Percentiles rank a stretch among this genome's conserved stretches.
Conservation (phyloP, 2,329 filamentous ascomycete species). For the Hirsutella rhossiliensis region DNA sequence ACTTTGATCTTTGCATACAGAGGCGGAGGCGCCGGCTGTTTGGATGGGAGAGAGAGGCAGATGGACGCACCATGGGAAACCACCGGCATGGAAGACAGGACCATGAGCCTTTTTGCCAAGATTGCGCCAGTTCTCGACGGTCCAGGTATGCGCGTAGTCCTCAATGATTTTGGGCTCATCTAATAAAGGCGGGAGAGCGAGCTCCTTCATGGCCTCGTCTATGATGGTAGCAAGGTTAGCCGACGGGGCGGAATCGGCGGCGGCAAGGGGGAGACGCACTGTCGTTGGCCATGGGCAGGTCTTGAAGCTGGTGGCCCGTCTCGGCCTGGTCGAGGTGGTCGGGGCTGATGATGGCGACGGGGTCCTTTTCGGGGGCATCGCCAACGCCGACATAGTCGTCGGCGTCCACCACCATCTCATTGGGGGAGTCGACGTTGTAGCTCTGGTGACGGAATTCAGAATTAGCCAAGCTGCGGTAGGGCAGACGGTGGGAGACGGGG, state of each 20-base stretch:
- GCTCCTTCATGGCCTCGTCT: conserved; percentile 79
- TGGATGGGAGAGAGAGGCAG: not conserved
- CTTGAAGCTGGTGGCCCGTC: conserved; percentile 30
- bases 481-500: conserved; percentile 9
- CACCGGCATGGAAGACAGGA: conserved; percentile 75
- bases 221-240: not conserved
- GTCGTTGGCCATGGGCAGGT: conserved; percentile 38
- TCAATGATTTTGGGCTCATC: conserved; percentile 72
- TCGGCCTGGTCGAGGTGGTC: conserved; percentile 35
- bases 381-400: conserved; percentile 41
- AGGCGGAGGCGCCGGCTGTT: no score
- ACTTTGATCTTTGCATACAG: no score
- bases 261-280: conserved; percentile 26
- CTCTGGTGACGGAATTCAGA: conserved; percentile 22
- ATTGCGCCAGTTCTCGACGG: conserved; percentile 70
- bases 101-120: conserved; percentile 75
- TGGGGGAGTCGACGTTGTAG: conserved; percentile 42
- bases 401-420: conserved; percentile 43
- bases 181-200: conserved; percentile 57
- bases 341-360: conserved; percentile 41
- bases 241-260: no score
- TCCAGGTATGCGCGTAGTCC: conserved; percentile 73
- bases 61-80: conserved; percentile 64
- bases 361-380: conserved; percentile 36
- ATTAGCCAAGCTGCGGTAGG: conserved; percentile 14